phyloP scores from a whole-genome alignment of 164 flowering plant species.

The Akebia trifoliata region DNA sequence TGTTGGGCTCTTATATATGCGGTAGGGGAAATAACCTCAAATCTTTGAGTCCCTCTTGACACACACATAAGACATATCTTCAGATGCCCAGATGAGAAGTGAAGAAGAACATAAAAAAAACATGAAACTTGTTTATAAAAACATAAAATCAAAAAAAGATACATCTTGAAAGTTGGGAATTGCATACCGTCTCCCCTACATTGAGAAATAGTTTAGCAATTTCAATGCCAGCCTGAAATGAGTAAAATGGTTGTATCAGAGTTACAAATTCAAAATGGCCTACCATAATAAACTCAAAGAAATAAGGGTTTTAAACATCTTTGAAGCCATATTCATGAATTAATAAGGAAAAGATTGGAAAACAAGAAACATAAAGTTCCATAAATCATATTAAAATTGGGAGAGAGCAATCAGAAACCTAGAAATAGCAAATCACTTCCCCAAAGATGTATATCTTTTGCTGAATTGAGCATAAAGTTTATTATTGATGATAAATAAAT shows the following conservation, averaged over 20 bases:
- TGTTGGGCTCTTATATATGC: too few relatives aligned
- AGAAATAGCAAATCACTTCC: background rate
- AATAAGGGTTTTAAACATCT: too few relatives aligned
- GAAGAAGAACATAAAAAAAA: background rate
- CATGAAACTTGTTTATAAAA: background rate
- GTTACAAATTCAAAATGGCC: conserved; percentile 1
- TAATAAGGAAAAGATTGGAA: background rate
- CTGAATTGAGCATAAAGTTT: too few relatives aligned
- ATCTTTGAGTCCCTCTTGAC: background rate
- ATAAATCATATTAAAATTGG: background rate
- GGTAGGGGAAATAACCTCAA: too few relatives aligned
- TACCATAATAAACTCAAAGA: background rate
- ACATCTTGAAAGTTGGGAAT: background rate
- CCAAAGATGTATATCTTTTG: too few relatives aligned
- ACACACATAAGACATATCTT: background rate
- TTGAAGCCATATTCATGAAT: too few relatives aligned
- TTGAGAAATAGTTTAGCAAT: conserved; percentile 84
- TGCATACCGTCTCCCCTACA: conserved; percentile 77
- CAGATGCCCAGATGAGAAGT: background rate
- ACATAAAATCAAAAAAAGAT: background rate
- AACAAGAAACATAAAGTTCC: background rate
- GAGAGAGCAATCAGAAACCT: background rate
- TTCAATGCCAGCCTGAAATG: conserved; percentile 91
- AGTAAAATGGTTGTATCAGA: conserved; percentile 14
- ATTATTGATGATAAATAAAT: too few relatives aligned